Evolutionary conservation across 495 filamentous ascomycete genomes (phyloP).

Genomic region (Lichenothelia convexa): DNA sequence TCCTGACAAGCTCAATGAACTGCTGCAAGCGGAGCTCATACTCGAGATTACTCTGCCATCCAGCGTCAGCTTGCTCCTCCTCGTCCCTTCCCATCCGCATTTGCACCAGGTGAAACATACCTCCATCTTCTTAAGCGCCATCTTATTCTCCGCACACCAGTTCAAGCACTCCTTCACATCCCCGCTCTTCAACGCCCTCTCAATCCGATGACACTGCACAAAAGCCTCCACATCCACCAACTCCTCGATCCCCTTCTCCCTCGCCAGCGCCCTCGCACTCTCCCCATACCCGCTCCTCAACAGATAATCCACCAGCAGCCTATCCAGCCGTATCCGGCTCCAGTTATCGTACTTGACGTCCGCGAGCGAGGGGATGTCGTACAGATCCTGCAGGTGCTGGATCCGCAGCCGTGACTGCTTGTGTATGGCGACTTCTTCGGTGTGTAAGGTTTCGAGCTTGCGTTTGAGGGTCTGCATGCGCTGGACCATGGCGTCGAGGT

Average conservation of each 20-base stretch:
- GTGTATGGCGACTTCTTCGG: slow-evolving; percentile 59
- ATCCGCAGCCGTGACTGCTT: slow-evolving; percentile 57
- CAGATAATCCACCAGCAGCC: slow-evolving; percentile 79
- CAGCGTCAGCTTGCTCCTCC: slow-evolving; percentile 14
- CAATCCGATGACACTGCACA: slow-evolving; percentile 59
- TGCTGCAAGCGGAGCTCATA: slow-evolving; percentile 91
- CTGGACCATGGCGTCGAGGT: slow-evolving; percentile 66
- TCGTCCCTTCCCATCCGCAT: not conserved
- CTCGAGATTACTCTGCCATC: slow-evolving; percentile 59
- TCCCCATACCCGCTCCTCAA: slow-evolving; percentile 64
- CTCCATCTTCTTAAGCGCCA: slow-evolving; percentile 64
- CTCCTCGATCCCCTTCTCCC: slow-evolving; percentile 51
- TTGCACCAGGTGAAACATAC: slow-evolving; percentile 26
- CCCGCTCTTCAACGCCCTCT: slow-evolving; percentile 47
- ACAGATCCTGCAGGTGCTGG: slow-evolving; percentile 59
- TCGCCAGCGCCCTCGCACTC: slow-evolving; percentile 56
- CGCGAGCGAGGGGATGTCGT: slow-evolving; percentile 59
- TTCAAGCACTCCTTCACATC: slow-evolving; percentile 59
- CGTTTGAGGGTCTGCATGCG: slow-evolving; percentile 72
- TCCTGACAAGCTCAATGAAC: slow-evolving; percentile 76
- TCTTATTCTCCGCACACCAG: slow-evolving; percentile 88
- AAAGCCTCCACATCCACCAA: slow-evolving; percentile 85
- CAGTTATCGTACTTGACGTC: slow-evolving; percentile 91
- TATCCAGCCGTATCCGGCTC: slow-evolving; percentile 62
- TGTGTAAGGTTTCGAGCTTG: slow-evolving; percentile 59